These are phyloP conservation scores for Rhodotorula babjevae DNA, from an alignment of 768 basidiomycete species.

Conservation along the genomic window DNA sequence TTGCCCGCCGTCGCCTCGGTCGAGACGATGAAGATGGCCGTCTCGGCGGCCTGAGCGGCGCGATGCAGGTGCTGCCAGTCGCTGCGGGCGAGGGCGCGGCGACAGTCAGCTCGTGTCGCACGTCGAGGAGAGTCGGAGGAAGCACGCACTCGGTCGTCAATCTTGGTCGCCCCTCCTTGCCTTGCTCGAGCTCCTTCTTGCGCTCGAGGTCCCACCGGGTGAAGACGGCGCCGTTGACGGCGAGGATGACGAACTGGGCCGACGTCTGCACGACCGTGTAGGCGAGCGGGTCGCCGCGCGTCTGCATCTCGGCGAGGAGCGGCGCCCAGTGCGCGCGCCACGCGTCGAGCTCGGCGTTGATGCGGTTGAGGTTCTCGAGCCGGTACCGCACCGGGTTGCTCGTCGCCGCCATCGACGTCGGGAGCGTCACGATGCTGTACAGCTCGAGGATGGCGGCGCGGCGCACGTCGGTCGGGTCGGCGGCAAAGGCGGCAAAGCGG, in stretches of 20 bases:
- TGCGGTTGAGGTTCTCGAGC: slow-evolving; percentile 22
- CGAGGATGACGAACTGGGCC: slow-evolving; percentile 20
- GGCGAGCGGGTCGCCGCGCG: slow-evolving; percentile 23
- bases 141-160: slow-evolving; percentile 17
- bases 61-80: slow-evolving; percentile 29
- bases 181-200: slow-evolving; percentile 23
- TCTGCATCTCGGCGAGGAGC: slow-evolving; percentile 21
- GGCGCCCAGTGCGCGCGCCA: slow-evolving; percentile 31
- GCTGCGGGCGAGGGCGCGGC: not conserved
- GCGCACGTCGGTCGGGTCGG: slow-evolving; percentile 30
- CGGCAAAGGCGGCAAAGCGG: slow-evolving; percentile 14
- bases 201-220: slow-evolving; percentile 31
- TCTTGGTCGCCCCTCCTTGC: slow-evolving; percentile 26
- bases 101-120: not conserved
- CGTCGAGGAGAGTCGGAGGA: no score
- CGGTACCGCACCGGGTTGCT: slow-evolving; percentile 25
- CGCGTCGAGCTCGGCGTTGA: slow-evolving; percentile 31
- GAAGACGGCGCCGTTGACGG: slow-evolving; percentile 30
- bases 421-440: slow-evolving; percentile 27
- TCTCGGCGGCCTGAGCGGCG: slow-evolving; percentile 22
- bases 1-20: slow-evolving; percentile 10
- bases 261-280: slow-evolving; percentile 26
- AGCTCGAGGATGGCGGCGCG: slow-evolving; percentile 28
- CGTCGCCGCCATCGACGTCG: not conserved
- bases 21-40: slow-evolving; percentile 20